Percentiles rank a stretch among this genome's conserved stretches.
These are phyloP conservation scores for Botrytis fragariae DNA, from an alignment of 2,329 filamentous ascomycete species.

Conservation along the genomic window DNA sequence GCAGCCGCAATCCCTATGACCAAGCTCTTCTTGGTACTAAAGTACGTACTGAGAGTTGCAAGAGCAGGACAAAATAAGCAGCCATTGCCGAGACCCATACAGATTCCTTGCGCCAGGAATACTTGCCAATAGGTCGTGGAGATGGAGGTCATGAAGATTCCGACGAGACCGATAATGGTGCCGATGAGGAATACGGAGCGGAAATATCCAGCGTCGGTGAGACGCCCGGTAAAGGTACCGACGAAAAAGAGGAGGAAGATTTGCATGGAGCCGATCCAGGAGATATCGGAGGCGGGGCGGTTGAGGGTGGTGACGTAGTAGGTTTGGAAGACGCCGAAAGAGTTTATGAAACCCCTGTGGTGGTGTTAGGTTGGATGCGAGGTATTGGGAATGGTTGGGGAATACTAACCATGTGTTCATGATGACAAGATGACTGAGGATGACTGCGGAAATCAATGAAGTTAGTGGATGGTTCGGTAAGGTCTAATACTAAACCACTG, in stretches of 20 bases:
- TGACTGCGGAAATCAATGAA: conserved; percentile 19
- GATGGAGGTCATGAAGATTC: conserved; percentile 43
- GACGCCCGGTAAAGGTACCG: conserved; percentile 42
- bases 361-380: background rate
- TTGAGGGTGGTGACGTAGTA: conserved; percentile 42
- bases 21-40: conserved; percentile 40
- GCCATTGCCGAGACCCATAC: conserved; percentile 44
- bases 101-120: conserved; percentile 46
- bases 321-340: conserved; percentile 46
- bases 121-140: conserved; percentile 45
- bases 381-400: background rate
- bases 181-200: conserved; percentile 32
- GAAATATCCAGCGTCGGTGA: conserved; percentile 44
- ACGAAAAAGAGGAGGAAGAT: conserved; percentile 45
- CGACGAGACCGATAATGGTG: conserved; percentile 39
- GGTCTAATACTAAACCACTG: background rate
- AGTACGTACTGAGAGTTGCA: conserved; percentile 44
- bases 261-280: conserved; percentile 48
- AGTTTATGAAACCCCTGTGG: conserved; percentile 40
- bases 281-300: conserved; percentile 41
- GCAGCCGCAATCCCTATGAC: conserved; percentile 42
- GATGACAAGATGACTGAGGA: conserved; percentile 33
- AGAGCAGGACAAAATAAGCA: conserved; percentile 43
- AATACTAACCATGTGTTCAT: conserved; percentile 35
- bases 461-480: background rate